These are phyloP conservation scores for Herpetospermum pedunculosum DNA, from an alignment of 306 rosid genomes.

Conservation along the genomic window DNA sequence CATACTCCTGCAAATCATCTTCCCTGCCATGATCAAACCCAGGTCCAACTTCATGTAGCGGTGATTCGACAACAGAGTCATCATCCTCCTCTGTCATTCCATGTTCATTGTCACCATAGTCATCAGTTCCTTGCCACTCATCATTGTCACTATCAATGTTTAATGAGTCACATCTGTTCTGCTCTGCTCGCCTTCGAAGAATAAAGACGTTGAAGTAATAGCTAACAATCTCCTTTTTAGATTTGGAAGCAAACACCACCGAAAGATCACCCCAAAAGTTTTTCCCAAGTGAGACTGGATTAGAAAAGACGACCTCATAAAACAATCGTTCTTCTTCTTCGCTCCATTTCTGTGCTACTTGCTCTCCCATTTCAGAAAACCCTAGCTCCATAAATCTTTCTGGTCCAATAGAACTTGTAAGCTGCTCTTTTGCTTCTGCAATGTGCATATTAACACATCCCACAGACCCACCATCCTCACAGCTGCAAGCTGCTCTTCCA, in stretches of 20 bases:
- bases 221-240: slow-evolving; percentile 69
- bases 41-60: slow-evolving; percentile 22
- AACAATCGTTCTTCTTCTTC: slow-evolving; percentile 55
- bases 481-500: slow-evolving; percentile 59
- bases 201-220: slow-evolving; percentile 87
- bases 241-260: slow-evolving; percentile 44
- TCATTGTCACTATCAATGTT: slow-evolving; percentile 76
- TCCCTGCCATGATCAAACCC: slow-evolving; percentile 17
- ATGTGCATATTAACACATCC: slow-evolving; percentile 68
- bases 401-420: slow-evolving; percentile 30
- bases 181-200: slow-evolving; percentile 68
- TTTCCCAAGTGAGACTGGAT: slow-evolving; percentile 49
- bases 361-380: slow-evolving; percentile 67
- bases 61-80: slow-evolving; percentile 64
- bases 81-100: slow-evolving; percentile 43
- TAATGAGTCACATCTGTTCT: slow-evolving; percentile 46
- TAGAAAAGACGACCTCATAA: slow-evolving; percentile 50
- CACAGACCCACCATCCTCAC: slow-evolving; percentile 46
- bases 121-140: slow-evolving; percentile 63
- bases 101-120: slow-evolving; percentile 36
- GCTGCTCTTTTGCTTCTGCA: slow-evolving; percentile 43
- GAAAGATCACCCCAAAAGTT: slow-evolving; percentile 70
- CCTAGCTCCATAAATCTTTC: slow-evolving; percentile 46
- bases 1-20: slow-evolving; percentile 26
- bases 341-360: slow-evolving; percentile 61